Evolutionary conservation across 2,329 filamentous ascomycete species (phyloP), one percentile per base, ranked within the genome.

Genomic region (Pseudogymnoascus sp.): DNA sequence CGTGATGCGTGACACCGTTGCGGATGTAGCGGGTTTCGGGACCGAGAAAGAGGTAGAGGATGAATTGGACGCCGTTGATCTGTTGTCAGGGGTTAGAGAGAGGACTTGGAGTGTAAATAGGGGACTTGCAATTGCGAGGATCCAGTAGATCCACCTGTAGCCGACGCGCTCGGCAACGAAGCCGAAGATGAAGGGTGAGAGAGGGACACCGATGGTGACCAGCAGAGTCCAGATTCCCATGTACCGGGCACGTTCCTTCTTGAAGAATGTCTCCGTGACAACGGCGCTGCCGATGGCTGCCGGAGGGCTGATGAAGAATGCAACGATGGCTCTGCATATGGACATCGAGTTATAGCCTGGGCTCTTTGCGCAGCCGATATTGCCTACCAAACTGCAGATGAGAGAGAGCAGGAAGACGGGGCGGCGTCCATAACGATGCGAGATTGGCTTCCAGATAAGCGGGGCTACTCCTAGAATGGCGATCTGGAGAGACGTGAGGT

Each of bases 61-160:
- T 71, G 65, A 86, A 78, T 66, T 86, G 83, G 5, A 77, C 78
- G 59, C 76, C 81, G 64, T 86, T 86, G 68, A 79, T 79, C 80
- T 83, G 61, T 34, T 21, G 18, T 10, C 16, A 62, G 61, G 64
- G 59, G 64, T 59, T 60, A 59, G 59, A n/a, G 42, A 2, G 21
- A 59, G 34, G n/a, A 21, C 21, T 2, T 31, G 7, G 14, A 2
- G n/a, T 16, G 10, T 31, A 2, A 18, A 37, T 16, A 18, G 11
- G 25, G 31, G 0, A 67, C 75, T 72, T 66, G 82, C 78, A 42
- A 85, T 85, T 1, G 81, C 79, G 16, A 82, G 71, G 37, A 82
- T 77, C 77, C 78, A 83, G 70, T 81, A 84, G 23, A 83, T 81
- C 81, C 81, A 84, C 44, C 76, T 73, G 62, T 82, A 86, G 0